Base-by-base conservation (phyloP, 2,329 filamentous ascomycete species). In the Beauveria caledonica region DNA sequence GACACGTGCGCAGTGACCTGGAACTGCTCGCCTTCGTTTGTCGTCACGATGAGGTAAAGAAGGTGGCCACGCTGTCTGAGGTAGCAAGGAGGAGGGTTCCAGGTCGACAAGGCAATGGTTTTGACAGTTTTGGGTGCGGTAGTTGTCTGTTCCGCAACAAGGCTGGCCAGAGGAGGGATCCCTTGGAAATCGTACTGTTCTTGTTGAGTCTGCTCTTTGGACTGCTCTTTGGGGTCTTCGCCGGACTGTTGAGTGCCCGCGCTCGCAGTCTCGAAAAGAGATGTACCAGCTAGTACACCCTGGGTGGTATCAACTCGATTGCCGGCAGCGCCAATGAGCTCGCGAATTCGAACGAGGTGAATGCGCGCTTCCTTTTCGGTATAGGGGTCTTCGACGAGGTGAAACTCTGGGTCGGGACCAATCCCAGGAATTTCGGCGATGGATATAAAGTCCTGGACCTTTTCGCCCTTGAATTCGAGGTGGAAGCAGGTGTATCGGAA, bases 401-500 rank as follows among this genome's bases (percentile, higher is more conserved):
- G 83, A 62, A 97, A 82, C 69, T 92, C 88, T 40, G 92, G 89
- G 64, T 92, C 86, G 39, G 87, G 76, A 58, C 85, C 84, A 60
- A 99, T 83, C 60, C 85, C 91, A 52, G 88, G 82, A 60, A 99
- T 89, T 71, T 99, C 93, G 59, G 90, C 92, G 63, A 99, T 83
- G 72, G 95, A 88, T 62, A 95, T 84, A 69, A 94, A 97, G 75
- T 99, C 94, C 74, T 97, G 97, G 81, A 99, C 88, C 65, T 89
- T 88, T 75, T 89, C 80, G 66, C 91, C 90, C 62, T 90, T 87
- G 77, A 92, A 87, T 77, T 97, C 92, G 68, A 99, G 86, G 77
- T 99, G 94, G 79, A 99, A 99, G 80, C 94, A 99, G 58, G 94
- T 96, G 79, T 97, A 97, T 75, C 96, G 92, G 77, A 97, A 94